Evolutionary conservation across 1,284 basidiomycete genomes (phyloP).

Genomic region (Garcileccinum viscosum): DNA sequence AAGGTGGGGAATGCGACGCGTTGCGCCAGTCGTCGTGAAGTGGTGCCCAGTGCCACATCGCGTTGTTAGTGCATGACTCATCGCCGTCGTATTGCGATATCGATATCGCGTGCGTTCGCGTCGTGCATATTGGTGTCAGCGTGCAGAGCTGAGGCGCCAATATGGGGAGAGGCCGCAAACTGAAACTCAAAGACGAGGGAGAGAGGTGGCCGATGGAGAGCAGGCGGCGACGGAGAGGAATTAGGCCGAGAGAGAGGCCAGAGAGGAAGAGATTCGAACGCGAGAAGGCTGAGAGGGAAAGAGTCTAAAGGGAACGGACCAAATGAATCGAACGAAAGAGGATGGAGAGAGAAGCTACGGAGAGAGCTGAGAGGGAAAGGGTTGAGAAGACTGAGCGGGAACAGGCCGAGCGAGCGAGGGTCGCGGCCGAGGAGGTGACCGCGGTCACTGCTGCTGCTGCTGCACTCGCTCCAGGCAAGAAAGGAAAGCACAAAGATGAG

Average conservation of each 20-base stretch:
- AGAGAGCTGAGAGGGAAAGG: conserved; percentile 6
- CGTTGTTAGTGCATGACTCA: too few relatives aligned
- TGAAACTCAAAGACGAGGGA: conserved; percentile 25
- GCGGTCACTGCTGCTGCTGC: not conserved
- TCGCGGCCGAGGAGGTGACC: conserved; percentile 10
- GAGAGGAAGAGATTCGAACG: conserved; percentile 6
- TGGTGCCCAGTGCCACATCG: too few relatives aligned
- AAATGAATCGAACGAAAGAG: conserved; percentile 9
- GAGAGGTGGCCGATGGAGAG: conserved; percentile 27
- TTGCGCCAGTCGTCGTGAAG: too few relatives aligned
- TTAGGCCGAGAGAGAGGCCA: not conserved
- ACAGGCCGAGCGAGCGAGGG: conserved; percentile 22
- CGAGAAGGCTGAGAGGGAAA: conserved; percentile 7
- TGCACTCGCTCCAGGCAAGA: conserved; percentile 3
- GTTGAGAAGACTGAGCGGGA: conserved; percentile 13
- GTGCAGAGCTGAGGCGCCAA: too few relatives aligned
- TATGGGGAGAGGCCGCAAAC: too few relatives aligned
- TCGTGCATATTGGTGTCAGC: too few relatives aligned
- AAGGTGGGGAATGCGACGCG: too few relatives aligned
- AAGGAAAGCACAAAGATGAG: conserved; percentile 28
- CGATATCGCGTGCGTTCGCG: too few relatives aligned
- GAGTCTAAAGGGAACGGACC: not conserved
- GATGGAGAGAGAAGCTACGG: conserved; percentile 7
- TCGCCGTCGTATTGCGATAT: too few relatives aligned
- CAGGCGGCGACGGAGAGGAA: conserved; percentile 19